Evolutionary conservation across 2,329 filamentous ascomycete species (phyloP).

Genomic region (Ascomycota sp.): DNA sequence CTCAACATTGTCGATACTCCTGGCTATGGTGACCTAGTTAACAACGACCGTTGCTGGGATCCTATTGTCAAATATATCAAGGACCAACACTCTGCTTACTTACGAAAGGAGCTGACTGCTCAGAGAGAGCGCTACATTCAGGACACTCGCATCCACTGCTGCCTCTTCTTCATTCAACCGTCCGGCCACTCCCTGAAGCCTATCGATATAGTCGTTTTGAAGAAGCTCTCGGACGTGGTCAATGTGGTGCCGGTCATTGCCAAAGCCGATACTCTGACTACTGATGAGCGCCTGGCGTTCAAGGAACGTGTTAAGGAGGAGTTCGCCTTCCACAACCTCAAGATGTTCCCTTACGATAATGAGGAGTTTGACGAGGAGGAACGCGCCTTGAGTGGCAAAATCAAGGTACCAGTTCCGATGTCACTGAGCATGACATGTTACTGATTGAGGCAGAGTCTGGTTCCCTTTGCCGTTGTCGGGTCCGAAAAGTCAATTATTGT

Average conservation of each 20-base stretch:
- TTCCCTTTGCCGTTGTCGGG: constrained; percentile 93
- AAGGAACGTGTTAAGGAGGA: constrained; percentile 99
- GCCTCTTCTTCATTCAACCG: constrained; percentile 98
- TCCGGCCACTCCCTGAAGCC: constrained; percentile 97
- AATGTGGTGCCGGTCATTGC: constrained; percentile 98
- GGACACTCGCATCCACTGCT: constrained; percentile 98
- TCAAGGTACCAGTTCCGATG: constrained; percentile 49
- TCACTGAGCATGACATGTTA: not conserved
- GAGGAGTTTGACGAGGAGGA: constrained; percentile 98
- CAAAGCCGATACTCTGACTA: constrained; percentile 88
- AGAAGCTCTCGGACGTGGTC: constrained; percentile 98
- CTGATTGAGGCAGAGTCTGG: constrained; percentile 44
- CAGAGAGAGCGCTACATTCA: constrained; percentile 98
- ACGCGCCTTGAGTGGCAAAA: constrained; percentile 77
- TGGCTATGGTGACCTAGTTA: constrained; percentile 94
- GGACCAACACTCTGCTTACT: constrained; percentile 97
- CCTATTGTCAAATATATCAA: constrained; percentile 99
- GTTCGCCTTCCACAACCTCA: constrained; percentile 97
- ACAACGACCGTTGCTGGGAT: constrained; percentile 99
- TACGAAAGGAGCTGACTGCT: constrained; percentile 96
- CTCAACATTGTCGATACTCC: constrained; percentile 98
- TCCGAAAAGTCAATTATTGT: constrained; percentile 97
- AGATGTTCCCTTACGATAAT: constrained; percentile 99
- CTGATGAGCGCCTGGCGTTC: constrained; percentile 89
- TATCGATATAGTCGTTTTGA: constrained; percentile 97